A percentile compares a stretch with the other conserved stretches of the same genome.
phyloP scores from a whole-genome alignment of 2,329 filamentous ascomycete species.

The Colletotrichum agaves region DNA sequence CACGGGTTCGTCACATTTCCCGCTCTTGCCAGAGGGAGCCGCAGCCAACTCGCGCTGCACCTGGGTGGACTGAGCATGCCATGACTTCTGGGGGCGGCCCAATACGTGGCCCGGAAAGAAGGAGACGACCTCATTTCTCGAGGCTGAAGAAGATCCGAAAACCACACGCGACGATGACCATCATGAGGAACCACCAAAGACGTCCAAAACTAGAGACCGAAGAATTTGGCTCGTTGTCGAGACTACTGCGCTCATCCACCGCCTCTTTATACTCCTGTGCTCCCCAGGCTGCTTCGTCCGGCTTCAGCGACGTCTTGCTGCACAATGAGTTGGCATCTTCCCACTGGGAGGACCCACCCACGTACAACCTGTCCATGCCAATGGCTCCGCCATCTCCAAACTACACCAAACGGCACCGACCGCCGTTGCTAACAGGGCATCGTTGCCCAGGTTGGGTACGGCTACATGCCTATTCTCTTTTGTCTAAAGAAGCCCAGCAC shows the following conservation, averaged over 20 bases:
- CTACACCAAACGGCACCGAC: constrained; percentile 16
- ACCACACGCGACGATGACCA: not conserved
- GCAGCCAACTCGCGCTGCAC: constrained; percentile 28
- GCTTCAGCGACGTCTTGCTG: constrained; percentile 38
- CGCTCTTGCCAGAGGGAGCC: constrained; percentile 27
- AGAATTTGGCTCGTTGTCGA: not conserved
- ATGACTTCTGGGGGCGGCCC: constrained; percentile 18
- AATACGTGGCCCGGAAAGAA: constrained; percentile 14
- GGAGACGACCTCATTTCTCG: constrained; percentile 12
- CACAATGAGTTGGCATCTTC: constrained; percentile 40
- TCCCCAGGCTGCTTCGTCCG: constrained; percentile 25
- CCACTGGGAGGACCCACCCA: constrained; percentile 38
- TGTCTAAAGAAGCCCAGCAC: not conserved
- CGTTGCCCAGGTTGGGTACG: constrained; percentile 15
- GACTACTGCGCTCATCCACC: constrained; percentile 30
- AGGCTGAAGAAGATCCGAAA: constrained; percentile 25
- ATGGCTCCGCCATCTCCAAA: constrained; percentile 33
- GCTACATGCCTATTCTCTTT: constrained; percentile 8
- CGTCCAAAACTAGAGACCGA: not conserved
- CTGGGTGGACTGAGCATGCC: constrained; percentile 23
- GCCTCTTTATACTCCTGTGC: constrained; percentile 34
- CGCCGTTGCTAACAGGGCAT: constrained; percentile 16
- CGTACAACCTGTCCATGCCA: constrained; percentile 37
- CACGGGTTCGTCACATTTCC: constrained; percentile 39
- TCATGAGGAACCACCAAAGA: not conserved